Conservation (phyloP, 768 basidiomycete species). For the Gloeophyllum trabeum region DNA sequence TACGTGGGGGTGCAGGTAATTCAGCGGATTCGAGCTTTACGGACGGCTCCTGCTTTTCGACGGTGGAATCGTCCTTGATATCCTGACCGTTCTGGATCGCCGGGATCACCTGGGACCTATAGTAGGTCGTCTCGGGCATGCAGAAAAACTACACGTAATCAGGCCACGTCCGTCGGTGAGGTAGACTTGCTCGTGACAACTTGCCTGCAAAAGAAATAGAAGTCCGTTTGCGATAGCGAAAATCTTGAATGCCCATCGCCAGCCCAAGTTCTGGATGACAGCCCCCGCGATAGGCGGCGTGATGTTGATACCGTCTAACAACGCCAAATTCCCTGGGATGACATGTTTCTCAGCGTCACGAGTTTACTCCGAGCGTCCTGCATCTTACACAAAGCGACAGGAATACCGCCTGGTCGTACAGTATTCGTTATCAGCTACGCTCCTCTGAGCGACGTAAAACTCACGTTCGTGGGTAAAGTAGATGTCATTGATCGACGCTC, state of each 20-base stretch:
- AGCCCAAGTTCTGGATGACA: constrained; percentile 7
- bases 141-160: neutral
- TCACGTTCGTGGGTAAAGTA: constrained; percentile 7
- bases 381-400: neutral
- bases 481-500: constrained; percentile 7
- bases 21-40: neutral
- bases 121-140: constrained; percentile 3
- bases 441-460: neutral
- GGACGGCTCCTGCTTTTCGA: neutral
- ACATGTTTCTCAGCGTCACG: neutral
- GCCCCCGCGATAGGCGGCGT: constrained; percentile 7
- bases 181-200: neutral
- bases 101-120: neutral
- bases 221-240: constrained; percentile 6
- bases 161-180: neutral
- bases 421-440: neutral
- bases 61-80: neutral
- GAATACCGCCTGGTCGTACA: neutral
- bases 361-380: neutral
- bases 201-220: constrained; percentile 1
- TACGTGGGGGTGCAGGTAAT: neutral
- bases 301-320: constrained; percentile 9
- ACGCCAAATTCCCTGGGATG: constrained; percentile 7
- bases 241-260: constrained; percentile 9
- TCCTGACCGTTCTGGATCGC: neutral